Evolutionary conservation across 495 filamentous ascomycete species (phyloP).

Genomic region (Cryomyces antarcticus): DNA sequence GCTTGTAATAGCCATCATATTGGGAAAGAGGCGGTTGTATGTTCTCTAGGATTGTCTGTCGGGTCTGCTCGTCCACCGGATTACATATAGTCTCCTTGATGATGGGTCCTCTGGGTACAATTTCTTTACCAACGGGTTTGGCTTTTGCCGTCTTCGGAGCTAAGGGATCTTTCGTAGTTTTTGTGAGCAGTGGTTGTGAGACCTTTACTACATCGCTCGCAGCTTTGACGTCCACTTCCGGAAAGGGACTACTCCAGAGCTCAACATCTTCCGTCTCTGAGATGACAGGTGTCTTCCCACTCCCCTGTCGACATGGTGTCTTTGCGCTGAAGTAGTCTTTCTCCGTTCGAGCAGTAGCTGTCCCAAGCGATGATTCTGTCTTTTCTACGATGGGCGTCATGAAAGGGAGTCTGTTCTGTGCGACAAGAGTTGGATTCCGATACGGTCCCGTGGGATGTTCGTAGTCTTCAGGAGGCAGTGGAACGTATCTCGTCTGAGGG

Average conservation of each 20-base stretch:
- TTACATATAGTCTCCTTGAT: slow-evolving; percentile 75
- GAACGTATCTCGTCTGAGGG: slow-evolving; percentile 28
- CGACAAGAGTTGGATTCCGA: slow-evolving; percentile 50
- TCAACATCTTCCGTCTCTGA: slow-evolving; percentile 29
- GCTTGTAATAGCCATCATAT: slow-evolving; percentile 61
- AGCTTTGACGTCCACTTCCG: slow-evolving; percentile 31
- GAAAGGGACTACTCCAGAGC: slow-evolving; percentile 47
- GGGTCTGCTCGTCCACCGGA: slow-evolving; percentile 55
- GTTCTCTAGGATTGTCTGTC: slow-evolving; percentile 49
- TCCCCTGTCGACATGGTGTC: slow-evolving; percentile 43
- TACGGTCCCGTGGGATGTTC: slow-evolving; percentile 53
- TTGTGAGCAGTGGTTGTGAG: slow-evolving; percentile 24
- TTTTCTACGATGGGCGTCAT: slow-evolving; percentile 97
- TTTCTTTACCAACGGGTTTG: slow-evolving; percentile 5
- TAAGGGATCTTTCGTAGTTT: slow-evolving; percentile 5
- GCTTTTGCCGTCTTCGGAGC: slow-evolving; percentile 1
- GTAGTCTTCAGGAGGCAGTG: slow-evolving; percentile 70
- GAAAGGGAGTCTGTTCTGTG: slow-evolving; percentile 78
- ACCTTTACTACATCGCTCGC: slow-evolving; percentile 18
- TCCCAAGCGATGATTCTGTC: slow-evolving; percentile 65
- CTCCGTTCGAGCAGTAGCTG: slow-evolving; percentile 32
- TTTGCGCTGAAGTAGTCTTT: slow-evolving; percentile 43
- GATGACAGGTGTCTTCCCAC: slow-evolving; percentile 20
- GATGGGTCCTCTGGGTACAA: slow-evolving; percentile 34
- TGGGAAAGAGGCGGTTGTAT: slow-evolving; percentile 47